These are phyloP conservation scores for Phyllosticta citrichinensis DNA, from an alignment of 2,329 filamentous ascomycete genomes.

Conservation along the genomic window DNA sequence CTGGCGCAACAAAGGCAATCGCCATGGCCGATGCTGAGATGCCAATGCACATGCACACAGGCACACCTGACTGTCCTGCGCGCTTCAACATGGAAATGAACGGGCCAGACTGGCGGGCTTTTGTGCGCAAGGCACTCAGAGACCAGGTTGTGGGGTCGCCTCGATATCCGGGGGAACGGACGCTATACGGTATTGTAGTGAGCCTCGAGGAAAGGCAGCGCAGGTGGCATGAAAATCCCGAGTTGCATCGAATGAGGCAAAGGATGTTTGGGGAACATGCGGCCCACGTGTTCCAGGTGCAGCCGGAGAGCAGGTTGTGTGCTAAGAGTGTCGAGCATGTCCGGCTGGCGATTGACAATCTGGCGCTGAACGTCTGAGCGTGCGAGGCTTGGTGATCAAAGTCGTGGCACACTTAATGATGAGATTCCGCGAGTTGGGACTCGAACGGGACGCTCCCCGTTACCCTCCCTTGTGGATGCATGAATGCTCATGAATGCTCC, in stretches of 20 bases:
- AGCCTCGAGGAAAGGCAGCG: conserved; percentile 33
- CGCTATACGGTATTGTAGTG: conserved; percentile 27
- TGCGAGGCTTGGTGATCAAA: background rate
- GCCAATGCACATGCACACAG: conserved; percentile 34
- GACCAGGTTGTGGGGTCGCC: conserved; percentile 31
- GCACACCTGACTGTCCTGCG: conserved; percentile 32
- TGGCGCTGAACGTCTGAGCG: background rate
- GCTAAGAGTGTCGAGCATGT: conserved; percentile 3
- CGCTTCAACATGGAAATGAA: conserved; percentile 36
- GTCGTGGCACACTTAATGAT: background rate
- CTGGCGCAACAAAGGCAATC: conserved; percentile 30
- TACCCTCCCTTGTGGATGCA: too few species aligned
- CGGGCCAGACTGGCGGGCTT: conserved; percentile 31
- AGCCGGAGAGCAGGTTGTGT: conserved; percentile 1
- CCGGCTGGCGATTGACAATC: background rate
- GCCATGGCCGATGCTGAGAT: conserved; percentile 34
- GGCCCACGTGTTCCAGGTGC: background rate
- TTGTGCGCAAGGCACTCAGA: conserved; percentile 37
- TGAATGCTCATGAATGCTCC: too few species aligned
- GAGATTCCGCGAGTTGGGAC: too few species aligned
- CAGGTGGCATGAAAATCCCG: conserved; percentile 27
- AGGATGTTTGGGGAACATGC: background rate
- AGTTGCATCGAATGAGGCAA: background rate
- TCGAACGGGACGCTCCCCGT: too few species aligned
- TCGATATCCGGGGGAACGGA: conserved; percentile 16